phyloP scores from a whole-genome alignment of 768 basidiomycete genomes.

The Russula sp. region DNA sequence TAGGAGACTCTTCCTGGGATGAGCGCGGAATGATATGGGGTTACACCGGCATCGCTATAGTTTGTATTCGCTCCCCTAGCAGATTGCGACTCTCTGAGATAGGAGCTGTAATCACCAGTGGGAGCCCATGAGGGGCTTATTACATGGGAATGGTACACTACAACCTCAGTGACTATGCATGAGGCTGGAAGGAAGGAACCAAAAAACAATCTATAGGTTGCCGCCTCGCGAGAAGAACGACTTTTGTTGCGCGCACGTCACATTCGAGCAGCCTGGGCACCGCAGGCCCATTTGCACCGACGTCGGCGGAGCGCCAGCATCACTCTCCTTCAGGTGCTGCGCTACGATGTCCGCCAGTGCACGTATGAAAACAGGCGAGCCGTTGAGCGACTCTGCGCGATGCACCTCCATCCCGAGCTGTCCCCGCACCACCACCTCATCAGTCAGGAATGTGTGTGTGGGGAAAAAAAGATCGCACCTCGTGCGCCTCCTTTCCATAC shows the following conservation, averaged over 20 bases:
- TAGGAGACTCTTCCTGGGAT: neutral
- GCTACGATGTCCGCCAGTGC: constrained; percentile 89
- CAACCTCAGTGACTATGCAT: neutral
- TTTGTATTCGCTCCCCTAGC: neutral
- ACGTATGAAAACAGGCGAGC: constrained; percentile 91
- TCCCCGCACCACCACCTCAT: neutral
- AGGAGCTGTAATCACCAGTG: neutral
- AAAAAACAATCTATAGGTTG: constrained; percentile 21
- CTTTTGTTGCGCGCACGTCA: constrained; percentile 82
- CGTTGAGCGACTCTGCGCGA: constrained; percentile 88
- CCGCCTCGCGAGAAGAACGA: constrained; percentile 84
- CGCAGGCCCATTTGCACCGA: constrained; percentile 79
- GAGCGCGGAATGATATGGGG: neutral
- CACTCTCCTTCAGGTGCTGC: constrained; percentile 65
- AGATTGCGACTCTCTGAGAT: too few species aligned
- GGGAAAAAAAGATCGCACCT: too few species aligned
- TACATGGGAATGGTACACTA: neutral
- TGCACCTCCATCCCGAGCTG: constrained; percentile 89
- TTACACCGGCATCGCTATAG: neutral
- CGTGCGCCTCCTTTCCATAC: constrained; percentile 82
- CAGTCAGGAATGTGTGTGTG: too few species aligned
- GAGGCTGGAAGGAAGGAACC: neutral
- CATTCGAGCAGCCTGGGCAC: constrained; percentile 92
- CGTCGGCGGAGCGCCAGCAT: constrained; percentile 53
- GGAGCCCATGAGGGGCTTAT: neutral